These are phyloP conservation scores for Ustilago xerochloae DNA, from an alignment of 1,284 basidiomycete genomes.

Conservation along the genomic window DNA sequence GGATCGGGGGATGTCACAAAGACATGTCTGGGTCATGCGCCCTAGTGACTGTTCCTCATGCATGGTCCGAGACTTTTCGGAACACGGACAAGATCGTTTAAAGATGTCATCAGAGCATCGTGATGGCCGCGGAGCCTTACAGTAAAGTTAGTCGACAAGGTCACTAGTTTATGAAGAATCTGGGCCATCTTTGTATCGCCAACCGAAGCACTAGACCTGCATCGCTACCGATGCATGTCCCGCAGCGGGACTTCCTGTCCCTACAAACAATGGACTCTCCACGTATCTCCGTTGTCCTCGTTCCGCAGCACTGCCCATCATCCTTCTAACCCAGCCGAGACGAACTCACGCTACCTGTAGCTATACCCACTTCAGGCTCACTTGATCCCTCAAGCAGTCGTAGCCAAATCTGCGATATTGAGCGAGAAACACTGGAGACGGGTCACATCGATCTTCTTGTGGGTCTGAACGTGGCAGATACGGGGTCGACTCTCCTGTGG, in stretches of 20 bases:
- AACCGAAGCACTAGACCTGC: not conserved
- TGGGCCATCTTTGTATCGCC: too few relatives aligned
- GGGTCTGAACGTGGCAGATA: too few relatives aligned
- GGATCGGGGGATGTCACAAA: not conserved
- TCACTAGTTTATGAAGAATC: too few relatives aligned
- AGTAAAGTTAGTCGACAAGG: too few relatives aligned
- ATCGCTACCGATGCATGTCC: not conserved
- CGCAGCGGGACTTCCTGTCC: not conserved
- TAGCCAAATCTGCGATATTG: too few relatives aligned
- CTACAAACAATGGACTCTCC: not conserved
- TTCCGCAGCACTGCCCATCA: not conserved
- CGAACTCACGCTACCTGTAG: too few relatives aligned
- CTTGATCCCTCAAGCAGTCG: too few relatives aligned
- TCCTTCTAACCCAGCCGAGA: too few relatives aligned
- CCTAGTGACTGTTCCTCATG: not conserved
- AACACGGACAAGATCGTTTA: not conserved
- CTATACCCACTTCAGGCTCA: too few relatives aligned
- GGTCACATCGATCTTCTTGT: too few relatives aligned
- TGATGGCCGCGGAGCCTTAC: not conserved
- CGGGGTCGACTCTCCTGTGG: too few relatives aligned
- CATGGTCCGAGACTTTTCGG: slow-evolving; percentile 1
- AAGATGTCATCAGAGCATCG: not conserved
- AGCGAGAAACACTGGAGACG: too few relatives aligned
- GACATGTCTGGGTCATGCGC: not conserved
- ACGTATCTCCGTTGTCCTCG: not conserved